phyloP scores from a whole-genome alignment of 2,329 filamentous ascomycete genomes.

The Cercospora zeae-maydis region DNA sequence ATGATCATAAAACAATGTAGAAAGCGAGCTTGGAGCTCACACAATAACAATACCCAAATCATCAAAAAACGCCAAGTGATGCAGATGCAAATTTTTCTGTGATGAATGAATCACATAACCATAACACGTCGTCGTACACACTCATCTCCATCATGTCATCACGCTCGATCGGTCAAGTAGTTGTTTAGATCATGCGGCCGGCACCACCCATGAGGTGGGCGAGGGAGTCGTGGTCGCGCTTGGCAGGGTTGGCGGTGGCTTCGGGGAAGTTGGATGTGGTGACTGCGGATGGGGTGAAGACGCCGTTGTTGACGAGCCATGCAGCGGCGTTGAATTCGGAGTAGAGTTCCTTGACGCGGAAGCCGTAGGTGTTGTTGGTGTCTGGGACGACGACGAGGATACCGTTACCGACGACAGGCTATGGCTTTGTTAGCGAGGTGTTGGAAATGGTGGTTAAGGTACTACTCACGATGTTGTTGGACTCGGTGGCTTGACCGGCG shows the following conservation, averaged over 20 bases:
- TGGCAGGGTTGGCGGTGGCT: slow-evolving; percentile 13
- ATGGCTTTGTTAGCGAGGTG: background rate
- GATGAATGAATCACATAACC: background rate
- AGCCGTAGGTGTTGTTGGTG: slow-evolving; percentile 28
- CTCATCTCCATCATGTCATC: background rate
- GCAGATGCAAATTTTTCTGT: background rate
- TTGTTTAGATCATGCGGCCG: slow-evolving; percentile 8
- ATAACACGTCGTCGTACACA: background rate
- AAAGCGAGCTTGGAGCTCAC: background rate
- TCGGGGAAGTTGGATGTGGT: slow-evolving; percentile 21
- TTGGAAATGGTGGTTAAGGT: background rate
- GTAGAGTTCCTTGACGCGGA: slow-evolving; percentile 31
- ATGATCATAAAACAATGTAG: background rate
- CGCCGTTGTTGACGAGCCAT: slow-evolving; percentile 32
- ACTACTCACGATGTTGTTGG: slow-evolving; percentile 29
- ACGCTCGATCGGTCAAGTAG: background rate
- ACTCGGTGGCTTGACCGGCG: slow-evolving; percentile 28
- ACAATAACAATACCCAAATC: background rate
- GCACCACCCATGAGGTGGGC: slow-evolving; percentile 4
- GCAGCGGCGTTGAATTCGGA: slow-evolving; percentile 34
- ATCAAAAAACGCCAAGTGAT: background rate
- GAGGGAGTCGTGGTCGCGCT: slow-evolving; percentile 10
- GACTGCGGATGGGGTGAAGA: slow-evolving; percentile 26
- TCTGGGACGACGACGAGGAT: slow-evolving; percentile 28
- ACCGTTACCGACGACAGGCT: slow-evolving; percentile 30